Evolutionary conservation across 257 asterid species (phyloP), one percentile per base, ranked within the genome.

Genomic region (Agastache rugosa): DNA sequence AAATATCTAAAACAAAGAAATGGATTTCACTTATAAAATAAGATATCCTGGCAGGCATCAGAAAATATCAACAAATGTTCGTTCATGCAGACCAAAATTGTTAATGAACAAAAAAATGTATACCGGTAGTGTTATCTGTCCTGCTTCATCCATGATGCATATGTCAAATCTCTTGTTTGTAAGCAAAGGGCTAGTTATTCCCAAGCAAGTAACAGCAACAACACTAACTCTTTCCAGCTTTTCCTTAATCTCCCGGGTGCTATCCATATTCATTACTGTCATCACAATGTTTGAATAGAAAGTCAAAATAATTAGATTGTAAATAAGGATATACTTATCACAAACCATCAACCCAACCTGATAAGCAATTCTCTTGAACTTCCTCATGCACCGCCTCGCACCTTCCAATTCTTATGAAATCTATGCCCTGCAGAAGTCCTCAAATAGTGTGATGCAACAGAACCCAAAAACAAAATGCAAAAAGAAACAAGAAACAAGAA

Each of bases 61-160:
- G 34, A 42, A 16, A 14, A 68, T 42, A 54, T 15, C 41, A 45
- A 73, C 56, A 67, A 67, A 75, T 50, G 72, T 56, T 39, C 72
- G 54, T 20, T 53, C 41, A n/a, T 20, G 7, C 37, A 8, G 11
- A 19, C 8, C 25, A 56, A 41, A 73, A 51, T 27, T n/a, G 73
- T 63, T 51, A 23, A 60, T 41, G 29, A 41, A 37, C 8, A 11
- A 56, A 56, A 56, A 20, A 50, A 67, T 75, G 42, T 73, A 63
- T 87, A 94, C 99, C 82, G 99, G 98, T 50, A 94, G 85, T 27
- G 99, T 90, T 75, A 88, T 92, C 81, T 94, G 99, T 75, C 99
- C 99, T 61, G 99, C 99, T 85, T 94, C 98, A 85, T 94, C 99
- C 98, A 94, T 92, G 85, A 94, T 90, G 89, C 99, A 94, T 72